These are phyloP conservation scores for Coemansia sp. DNA, from an alignment of 192 early-diverging fungal genomes.

Conservation along the genomic window DNA sequence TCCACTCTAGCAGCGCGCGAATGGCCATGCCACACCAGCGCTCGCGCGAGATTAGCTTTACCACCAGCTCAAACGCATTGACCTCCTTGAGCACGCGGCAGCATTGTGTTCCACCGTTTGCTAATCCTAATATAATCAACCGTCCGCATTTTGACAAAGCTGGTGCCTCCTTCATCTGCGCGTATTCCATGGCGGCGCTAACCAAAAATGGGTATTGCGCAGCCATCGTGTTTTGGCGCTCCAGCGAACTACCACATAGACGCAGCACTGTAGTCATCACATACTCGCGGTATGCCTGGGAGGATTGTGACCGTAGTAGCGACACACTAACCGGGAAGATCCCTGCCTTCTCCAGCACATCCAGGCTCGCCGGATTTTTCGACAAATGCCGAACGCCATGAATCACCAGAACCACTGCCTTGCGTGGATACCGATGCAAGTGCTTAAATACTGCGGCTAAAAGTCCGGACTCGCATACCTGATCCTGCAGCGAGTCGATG, in stretches of 20 bases:
- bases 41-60: conserved; percentile 56
- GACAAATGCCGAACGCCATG: conserved; percentile 50
- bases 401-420: conserved; percentile 43
- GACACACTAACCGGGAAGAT: conserved; percentile 41
- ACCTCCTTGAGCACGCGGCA: conserved; percentile 53
- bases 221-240: conserved; percentile 44
- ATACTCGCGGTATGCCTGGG: conserved; percentile 48
- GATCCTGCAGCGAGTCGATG: conserved; percentile 39
- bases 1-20: conserved; percentile 51
- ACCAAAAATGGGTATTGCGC: conserved; percentile 38
- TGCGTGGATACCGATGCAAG: conserved; percentile 42
- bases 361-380: conserved; percentile 51
- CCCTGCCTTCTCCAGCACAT: conserved; percentile 47
- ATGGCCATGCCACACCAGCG: conserved; percentile 53
- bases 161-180: conserved; percentile 40
- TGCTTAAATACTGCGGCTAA: conserved; percentile 31
- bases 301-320: conserved; percentile 29
- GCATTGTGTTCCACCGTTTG: conserved; percentile 42
- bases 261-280: conserved; percentile 51
- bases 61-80: conserved; percentile 49
- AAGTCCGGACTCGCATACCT: conserved; percentile 46
- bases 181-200: conserved; percentile 43
- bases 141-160: conserved; percentile 47
- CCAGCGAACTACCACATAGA: conserved; percentile 45
- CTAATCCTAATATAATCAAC: conserved; percentile 40